A percentile compares a stretch with the other conserved stretches of the same genome.
Evolutionary conservation across 345 rosid genomes (phyloP).

Genomic region (Camelina hispida): DNA sequence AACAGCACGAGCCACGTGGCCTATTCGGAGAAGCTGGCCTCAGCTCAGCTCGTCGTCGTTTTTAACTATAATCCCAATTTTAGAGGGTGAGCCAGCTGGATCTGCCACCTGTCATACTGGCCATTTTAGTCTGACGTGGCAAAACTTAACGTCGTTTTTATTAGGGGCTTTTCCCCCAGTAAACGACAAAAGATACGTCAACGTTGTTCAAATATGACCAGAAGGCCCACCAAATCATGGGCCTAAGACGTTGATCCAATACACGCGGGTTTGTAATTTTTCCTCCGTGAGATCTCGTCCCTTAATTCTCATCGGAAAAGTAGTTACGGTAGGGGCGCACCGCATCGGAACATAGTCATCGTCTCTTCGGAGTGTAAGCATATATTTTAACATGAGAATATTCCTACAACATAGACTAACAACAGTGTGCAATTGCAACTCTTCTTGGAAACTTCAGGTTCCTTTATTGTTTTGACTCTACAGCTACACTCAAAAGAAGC

Average conservation of each 20-base stretch:
- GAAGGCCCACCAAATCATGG: slow-evolving; percentile 29
- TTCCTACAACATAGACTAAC: neutral
- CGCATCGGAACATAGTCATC: slow-evolving; percentile 5
- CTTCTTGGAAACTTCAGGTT: slow-evolving; percentile 2
- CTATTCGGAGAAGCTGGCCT: slow-evolving; percentile 7
- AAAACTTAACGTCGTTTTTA: neutral
- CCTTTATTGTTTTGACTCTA: slow-evolving; percentile 16
- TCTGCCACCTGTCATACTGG: slow-evolving; percentile 10
- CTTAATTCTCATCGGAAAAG: slow-evolving; percentile 2
- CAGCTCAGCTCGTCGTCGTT: slow-evolving; percentile 22
- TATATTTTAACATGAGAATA: slow-evolving; percentile 35
- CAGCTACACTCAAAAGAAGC: slow-evolving; percentile 17
- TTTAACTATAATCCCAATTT: slow-evolving; percentile 23
- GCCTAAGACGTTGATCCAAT: slow-evolving; percentile 7
- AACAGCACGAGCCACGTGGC: slow-evolving; percentile 39
- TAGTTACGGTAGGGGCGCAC: neutral
- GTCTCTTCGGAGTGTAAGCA: slow-evolving; percentile 15
- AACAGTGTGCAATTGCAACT: slow-evolving; percentile 21
- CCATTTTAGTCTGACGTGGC: slow-evolving; percentile 23
- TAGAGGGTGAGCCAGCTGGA: slow-evolving; percentile 33
- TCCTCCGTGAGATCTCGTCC: slow-evolving; percentile 15
- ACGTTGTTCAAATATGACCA: slow-evolving; percentile 12
- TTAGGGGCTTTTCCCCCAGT: neutral
- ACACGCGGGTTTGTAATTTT: slow-evolving; percentile 8
- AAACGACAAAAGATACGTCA: slow-evolving; percentile 13